These are phyloP conservation scores for Neurospora sp. DNA, from an alignment of 495 filamentous ascomycete genomes.

Conservation along the genomic window DNA sequence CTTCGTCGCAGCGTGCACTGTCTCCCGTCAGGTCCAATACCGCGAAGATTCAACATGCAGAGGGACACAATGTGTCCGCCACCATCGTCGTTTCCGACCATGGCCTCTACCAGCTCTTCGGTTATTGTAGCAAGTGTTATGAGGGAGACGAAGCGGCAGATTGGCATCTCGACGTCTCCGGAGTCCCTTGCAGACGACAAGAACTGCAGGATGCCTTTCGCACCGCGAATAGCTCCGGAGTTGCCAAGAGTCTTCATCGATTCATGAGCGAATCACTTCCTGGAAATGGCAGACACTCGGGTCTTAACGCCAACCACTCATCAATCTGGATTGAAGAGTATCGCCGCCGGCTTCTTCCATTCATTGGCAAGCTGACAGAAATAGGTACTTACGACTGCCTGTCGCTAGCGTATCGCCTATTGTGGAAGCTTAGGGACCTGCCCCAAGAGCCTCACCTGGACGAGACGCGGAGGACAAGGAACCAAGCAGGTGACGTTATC, in stretches of 20 bases:
- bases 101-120: not conserved
- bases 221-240: not conserved
- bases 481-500: not conserved
- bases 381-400: not conserved
- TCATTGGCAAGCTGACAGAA: accelerated
- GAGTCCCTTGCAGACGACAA: not conserved
- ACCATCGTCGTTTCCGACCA: not conserved
- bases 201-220: not conserved
- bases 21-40: not conserved
- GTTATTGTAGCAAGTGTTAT: not conserved
- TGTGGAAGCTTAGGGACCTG: not conserved
- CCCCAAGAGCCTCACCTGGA: not conserved
- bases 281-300: not conserved
- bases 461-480: not conserved
- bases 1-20: not conserved
- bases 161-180: not conserved
- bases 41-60: not conserved
- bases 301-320: not conserved
- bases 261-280: not conserved
- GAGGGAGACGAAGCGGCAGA: not conserved
- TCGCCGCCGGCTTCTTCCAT: not conserved
- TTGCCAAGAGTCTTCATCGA: not conserved
- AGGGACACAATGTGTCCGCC: not conserved
- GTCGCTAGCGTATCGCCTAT: not conserved
- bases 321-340: not conserved